Conservation (phyloP, 2,329 filamentous ascomycete genomes). For the Thielaviopsis musarum region DNA sequence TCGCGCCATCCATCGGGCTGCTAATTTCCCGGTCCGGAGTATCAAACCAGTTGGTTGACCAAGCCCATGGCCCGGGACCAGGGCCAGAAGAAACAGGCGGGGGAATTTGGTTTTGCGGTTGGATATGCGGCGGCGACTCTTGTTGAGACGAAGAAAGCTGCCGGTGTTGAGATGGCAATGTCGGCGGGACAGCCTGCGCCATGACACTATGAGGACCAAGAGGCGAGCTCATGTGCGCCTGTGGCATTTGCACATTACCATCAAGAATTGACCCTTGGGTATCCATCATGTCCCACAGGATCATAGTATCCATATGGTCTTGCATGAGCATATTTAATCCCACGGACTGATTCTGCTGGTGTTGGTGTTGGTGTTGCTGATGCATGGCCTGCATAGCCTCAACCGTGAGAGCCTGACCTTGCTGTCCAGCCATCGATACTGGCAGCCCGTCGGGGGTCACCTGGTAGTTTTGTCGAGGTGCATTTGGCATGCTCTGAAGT, state of each 20-base stretch:
- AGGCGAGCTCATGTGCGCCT: background rate
- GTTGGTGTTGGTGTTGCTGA: background rate
- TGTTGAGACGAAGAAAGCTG: background rate
- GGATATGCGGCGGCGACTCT: background rate
- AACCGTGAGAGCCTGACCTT: background rate
- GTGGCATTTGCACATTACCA: background rate
- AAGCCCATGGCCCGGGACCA: background rate
- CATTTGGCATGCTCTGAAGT: background rate
- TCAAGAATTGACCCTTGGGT: background rate
- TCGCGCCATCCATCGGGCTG: background rate
- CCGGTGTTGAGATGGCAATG: conserved; percentile 1
- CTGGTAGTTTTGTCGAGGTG: background rate
- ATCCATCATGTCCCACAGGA: conserved; percentile 11
- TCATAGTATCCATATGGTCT: conserved; percentile 6
- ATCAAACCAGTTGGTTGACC: background rate
- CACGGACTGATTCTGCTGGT: background rate
- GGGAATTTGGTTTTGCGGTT: background rate
- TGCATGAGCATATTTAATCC: conserved; percentile 10
- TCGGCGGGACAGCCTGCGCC: background rate
- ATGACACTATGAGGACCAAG: background rate
- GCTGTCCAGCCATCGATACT: background rate
- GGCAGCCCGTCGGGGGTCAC: background rate
- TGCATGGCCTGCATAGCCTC: background rate
- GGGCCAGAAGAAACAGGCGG: background rate
- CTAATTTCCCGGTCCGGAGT: background rate